These are phyloP conservation scores for Tetracladium marchalianum DNA, from an alignment of 495 filamentous ascomycete genomes.

Conservation along the genomic window DNA sequence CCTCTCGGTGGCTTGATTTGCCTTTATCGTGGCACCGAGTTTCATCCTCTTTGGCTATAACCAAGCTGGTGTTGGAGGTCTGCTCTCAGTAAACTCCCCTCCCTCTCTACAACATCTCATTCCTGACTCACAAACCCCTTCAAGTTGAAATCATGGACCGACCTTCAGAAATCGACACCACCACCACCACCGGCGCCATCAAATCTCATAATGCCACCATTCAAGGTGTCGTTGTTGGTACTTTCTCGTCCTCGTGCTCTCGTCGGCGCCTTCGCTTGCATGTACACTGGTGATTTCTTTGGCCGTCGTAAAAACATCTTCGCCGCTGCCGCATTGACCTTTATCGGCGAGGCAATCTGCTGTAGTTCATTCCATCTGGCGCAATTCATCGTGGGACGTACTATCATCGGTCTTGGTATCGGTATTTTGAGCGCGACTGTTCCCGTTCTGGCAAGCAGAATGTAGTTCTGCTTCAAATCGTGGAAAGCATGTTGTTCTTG, in stretches of 20 bases:
- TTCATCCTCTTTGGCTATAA: slow-evolving; percentile 46
- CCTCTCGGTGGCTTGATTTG: too few relatives aligned
- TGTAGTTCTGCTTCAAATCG: slow-evolving; percentile 5
- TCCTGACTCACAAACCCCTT: too few relatives aligned
- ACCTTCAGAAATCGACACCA: slow-evolving; percentile 44
- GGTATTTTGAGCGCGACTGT: slow-evolving; percentile 25
- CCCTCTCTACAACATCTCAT: too few relatives aligned
- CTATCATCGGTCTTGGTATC: slow-evolving; percentile 43
- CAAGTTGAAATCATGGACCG: slow-evolving; percentile 21
- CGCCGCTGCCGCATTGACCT: slow-evolving; percentile 18
- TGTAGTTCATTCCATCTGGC: slow-evolving; percentile 33
- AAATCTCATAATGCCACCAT: slow-evolving; percentile 16
- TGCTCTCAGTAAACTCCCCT: background rate
- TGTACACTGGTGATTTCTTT: slow-evolving; percentile 32
- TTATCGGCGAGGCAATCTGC: slow-evolving; percentile 28
- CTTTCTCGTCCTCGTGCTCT: slow-evolving; percentile 45
- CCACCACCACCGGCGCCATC: slow-evolving; percentile 28
- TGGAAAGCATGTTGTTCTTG: slow-evolving; percentile 13
- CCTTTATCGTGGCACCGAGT: too few relatives aligned
- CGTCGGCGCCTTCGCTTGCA: slow-evolving; percentile 36
- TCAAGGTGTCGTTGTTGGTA: slow-evolving; percentile 27
- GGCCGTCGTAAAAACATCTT: slow-evolving; percentile 19
- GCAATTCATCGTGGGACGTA: slow-evolving; percentile 42
- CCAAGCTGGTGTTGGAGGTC: slow-evolving; percentile 34
- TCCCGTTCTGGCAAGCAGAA: slow-evolving; percentile 15